Conservation (phyloP, 2,329 filamentous ascomycete genomes). For the Teratosphaeria zuluensis region DNA sequence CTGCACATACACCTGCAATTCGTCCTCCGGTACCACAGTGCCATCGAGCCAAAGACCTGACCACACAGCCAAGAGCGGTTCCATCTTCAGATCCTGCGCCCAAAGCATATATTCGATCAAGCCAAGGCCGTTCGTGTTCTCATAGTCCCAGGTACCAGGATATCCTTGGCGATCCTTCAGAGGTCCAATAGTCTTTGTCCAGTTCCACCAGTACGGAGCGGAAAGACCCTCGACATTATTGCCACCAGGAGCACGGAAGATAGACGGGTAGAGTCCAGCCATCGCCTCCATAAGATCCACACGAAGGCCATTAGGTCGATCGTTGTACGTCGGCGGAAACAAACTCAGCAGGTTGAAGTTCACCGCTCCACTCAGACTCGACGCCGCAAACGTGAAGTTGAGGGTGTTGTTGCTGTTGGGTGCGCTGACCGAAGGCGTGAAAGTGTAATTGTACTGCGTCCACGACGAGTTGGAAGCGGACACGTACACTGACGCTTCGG, state of each 20-base stretch:
- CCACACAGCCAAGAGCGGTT: constrained; percentile 49
- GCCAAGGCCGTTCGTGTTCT: constrained; percentile 53
- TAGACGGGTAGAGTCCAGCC: constrained; percentile 24
- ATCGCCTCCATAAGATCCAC: constrained; percentile 38
- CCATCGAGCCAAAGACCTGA: constrained; percentile 47
- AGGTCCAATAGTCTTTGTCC: constrained; percentile 45
- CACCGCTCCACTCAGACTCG: constrained; percentile 28
- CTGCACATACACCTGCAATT: constrained; percentile 42
- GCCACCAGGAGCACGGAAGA: constrained; percentile 57
- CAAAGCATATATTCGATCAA: constrained; percentile 53
- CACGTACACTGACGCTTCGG: constrained; percentile 15
- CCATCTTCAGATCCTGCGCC: constrained; percentile 46
- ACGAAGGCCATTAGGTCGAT: constrained; percentile 42
- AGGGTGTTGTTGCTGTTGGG: constrained; percentile 44
- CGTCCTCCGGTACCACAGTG: constrained; percentile 36
- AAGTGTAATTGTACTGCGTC: constrained; percentile 23
- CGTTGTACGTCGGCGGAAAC: constrained; percentile 47
- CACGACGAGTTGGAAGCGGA: constrained; percentile 19
- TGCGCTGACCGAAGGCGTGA: constrained; percentile 24
- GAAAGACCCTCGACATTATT: constrained; percentile 41
- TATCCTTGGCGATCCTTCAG: constrained; percentile 46
- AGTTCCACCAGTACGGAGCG: constrained; percentile 32
- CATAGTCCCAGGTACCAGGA: constrained; percentile 48
- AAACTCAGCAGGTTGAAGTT: constrained; percentile 45
- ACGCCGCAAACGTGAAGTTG: constrained; percentile 36